Conservation (phyloP, 768 basidiomycete species). For the Chalciporus piperatus region DNA sequence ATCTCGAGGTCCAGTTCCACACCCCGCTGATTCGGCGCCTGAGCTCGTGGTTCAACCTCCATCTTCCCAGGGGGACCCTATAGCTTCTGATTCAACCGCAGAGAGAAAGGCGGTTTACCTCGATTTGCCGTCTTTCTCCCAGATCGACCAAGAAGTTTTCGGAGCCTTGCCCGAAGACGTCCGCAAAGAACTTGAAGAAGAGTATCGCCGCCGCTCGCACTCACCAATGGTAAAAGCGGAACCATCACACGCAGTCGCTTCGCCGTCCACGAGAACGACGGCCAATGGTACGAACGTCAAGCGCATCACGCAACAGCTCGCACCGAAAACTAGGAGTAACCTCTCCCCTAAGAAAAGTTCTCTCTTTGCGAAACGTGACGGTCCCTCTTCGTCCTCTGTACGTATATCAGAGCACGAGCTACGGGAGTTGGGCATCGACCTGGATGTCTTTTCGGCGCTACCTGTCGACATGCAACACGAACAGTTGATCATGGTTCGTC, state of each 20-base stretch:
- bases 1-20: constrained; percentile 1
- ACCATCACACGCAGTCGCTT: constrained; percentile 14
- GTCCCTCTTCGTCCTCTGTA: constrained; percentile 30
- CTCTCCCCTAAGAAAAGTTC: constrained; percentile 38
- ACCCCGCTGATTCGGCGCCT: constrained; percentile 6
- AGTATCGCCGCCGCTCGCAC: constrained; percentile 59
- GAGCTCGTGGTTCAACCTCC: constrained; percentile 31
- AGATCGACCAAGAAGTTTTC: constrained; percentile 69
- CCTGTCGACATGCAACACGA: constrained; percentile 72
- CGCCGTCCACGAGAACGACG: constrained; percentile 11
- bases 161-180: constrained; percentile 70
- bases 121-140: constrained; percentile 69
- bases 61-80: constrained; percentile 30
- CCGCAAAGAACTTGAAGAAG: constrained; percentile 62
- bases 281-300: constrained; percentile 46
- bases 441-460: constrained; percentile 61
- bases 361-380: constrained; percentile 37
- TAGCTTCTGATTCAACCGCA: not conserved
- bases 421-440: constrained; percentile 65
- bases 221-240: constrained; percentile 39
- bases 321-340: constrained; percentile 47
- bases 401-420: constrained; percentile 59
- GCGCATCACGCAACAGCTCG: constrained; percentile 62
- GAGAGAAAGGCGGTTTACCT: constrained; percentile 18
- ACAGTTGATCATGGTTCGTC: constrained; percentile 59